These are phyloP conservation scores for Penicillium decumbens DNA, from an alignment of 2,329 filamentous ascomycete species.

Conservation along the genomic window DNA sequence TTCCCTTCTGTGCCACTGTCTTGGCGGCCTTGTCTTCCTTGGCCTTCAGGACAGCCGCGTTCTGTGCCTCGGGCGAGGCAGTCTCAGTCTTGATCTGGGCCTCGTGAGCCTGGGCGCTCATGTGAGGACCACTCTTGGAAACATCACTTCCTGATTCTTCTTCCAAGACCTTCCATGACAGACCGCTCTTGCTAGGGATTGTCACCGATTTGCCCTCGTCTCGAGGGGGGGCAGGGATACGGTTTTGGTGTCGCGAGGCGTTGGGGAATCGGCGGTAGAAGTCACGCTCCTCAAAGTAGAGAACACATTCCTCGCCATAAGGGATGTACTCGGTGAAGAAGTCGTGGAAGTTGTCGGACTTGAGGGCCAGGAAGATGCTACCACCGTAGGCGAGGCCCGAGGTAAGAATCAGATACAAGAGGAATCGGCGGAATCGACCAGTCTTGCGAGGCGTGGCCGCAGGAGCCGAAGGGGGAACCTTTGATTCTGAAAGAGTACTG, in stretches of 20 bases:
- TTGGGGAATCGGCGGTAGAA: constrained; percentile 79
- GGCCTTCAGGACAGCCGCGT: constrained; percentile 26
- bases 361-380: constrained; percentile 85
- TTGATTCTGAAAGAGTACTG: constrained; percentile 36
- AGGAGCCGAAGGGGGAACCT: constrained; percentile 36
- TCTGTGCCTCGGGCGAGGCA: constrained; percentile 29
- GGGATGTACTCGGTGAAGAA: constrained; percentile 98
- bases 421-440: constrained; percentile 70
- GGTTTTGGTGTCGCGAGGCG: constrained; percentile 47
- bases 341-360: constrained; percentile 97
- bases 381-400: constrained; percentile 75
- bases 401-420: constrained; percentile 72
- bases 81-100: constrained; percentile 25
- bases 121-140: constrained; percentile 48
- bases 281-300: constrained; percentile 92
- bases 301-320: constrained; percentile 87
- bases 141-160: constrained; percentile 58
- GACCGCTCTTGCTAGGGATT: constrained; percentile 78
- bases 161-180: constrained; percentile 72
- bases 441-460: constrained; percentile 56
- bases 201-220: constrained; percentile 67
- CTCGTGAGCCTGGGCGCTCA: constrained; percentile 37
- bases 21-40: constrained; percentile 31
- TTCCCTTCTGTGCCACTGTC: constrained; percentile 12
- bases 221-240: constrained; percentile 29